phyloP scores from a whole-genome alignment of 2,329 filamentous ascomycete species.

The Colletotrichum tamarilloi region DNA sequence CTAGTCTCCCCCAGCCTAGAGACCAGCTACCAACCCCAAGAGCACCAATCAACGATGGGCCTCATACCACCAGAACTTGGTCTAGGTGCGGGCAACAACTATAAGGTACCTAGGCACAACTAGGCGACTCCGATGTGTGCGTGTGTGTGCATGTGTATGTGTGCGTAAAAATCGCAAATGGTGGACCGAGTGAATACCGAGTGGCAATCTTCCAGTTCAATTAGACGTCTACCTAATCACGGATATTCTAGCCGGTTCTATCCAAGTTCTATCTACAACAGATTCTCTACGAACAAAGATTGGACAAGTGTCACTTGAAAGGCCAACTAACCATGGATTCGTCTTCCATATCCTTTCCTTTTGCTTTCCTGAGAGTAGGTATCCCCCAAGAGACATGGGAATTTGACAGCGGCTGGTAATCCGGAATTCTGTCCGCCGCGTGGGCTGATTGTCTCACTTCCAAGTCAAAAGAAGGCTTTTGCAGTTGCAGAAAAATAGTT shows the following conservation, averaged over 20 bases:
- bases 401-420: background rate
- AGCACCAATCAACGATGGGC: background rate
- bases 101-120: background rate
- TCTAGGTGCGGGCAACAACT: background rate
- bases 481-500: background rate
- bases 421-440: background rate
- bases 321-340: background rate
- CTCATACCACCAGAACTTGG: background rate
- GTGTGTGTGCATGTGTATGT: no score
- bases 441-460: background rate
- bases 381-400: background rate
- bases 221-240: slow-evolving; percentile 8
- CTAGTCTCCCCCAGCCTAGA: slow-evolving; percentile 1
- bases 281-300: background rate
- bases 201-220: background rate
- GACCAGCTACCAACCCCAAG: background rate
- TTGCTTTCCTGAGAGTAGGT: background rate
- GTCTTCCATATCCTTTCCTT: background rate
- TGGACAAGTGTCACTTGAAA: background rate
- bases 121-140: background rate
- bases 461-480: background rate
- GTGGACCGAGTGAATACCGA: background rate
- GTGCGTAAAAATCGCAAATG: background rate
- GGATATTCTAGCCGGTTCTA: background rate
- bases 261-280: background rate